A percentile compares a stretch with the other conserved stretches of the same genome.
Evolutionary conservation across 2,329 filamentous ascomycete genomes (phyloP).

Genomic region (Fusarium sp.): DNA sequence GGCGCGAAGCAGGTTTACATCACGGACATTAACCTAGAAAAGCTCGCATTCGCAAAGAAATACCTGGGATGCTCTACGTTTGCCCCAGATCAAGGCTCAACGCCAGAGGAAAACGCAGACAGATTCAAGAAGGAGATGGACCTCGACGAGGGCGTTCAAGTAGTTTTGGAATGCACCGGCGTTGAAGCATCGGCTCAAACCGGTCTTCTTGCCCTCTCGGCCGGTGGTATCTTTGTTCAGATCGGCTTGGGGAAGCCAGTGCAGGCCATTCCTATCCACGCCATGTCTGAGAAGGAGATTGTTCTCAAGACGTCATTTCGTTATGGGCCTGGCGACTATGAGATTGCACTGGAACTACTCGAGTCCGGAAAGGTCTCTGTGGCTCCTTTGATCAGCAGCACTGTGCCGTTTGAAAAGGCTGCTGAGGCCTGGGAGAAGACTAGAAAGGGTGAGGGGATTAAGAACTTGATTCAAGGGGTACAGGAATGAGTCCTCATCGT

Average conservation of each 20-base stretch:
- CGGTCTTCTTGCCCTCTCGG: slow-evolving; percentile 8
- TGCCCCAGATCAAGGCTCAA: neutral
- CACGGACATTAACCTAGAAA: slow-evolving; percentile 28
- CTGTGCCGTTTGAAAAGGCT: slow-evolving; percentile 76
- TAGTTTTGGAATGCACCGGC: slow-evolving; percentile 33
- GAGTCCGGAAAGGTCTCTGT: slow-evolving; percentile 76
- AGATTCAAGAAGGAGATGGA: slow-evolving; percentile 2
- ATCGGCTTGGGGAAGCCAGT: slow-evolving; percentile 30
- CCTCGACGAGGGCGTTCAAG: slow-evolving; percentile 79
- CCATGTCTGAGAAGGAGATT: slow-evolving; percentile 87
- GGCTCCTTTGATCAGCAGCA: slow-evolving; percentile 80
- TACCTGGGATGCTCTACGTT: slow-evolving; percentile 17
- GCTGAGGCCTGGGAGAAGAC: slow-evolving; percentile 83
- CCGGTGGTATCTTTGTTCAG: slow-evolving; percentile 29
- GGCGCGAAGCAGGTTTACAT: slow-evolving; percentile 71
- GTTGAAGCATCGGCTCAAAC: slow-evolving; percentile 28
- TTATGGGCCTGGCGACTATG: slow-evolving; percentile 88
- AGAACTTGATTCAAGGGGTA: slow-evolving; percentile 65
- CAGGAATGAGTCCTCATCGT: neutral
- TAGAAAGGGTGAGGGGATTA: slow-evolving; percentile 82
- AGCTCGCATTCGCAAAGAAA: slow-evolving; percentile 29
- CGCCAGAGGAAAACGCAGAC: slow-evolving; percentile 21
- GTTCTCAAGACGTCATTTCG: slow-evolving; percentile 88
- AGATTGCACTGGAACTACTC: slow-evolving; percentile 81
- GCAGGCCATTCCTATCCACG: slow-evolving; percentile 69